phyloP scores from a whole-genome alignment of 202 grass and related monocot species.

The Miscanthus sacchariflorus region DNA sequence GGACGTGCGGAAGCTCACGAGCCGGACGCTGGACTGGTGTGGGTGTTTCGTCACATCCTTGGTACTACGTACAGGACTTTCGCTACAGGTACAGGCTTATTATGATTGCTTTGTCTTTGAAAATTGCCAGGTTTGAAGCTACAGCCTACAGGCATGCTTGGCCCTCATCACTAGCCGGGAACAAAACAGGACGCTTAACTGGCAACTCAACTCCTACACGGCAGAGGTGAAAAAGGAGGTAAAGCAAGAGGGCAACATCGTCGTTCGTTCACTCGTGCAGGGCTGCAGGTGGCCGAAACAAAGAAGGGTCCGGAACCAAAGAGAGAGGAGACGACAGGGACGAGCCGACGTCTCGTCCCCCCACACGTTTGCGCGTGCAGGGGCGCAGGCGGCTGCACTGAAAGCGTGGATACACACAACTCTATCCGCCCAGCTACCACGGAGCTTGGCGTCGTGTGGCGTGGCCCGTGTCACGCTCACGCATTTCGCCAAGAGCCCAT shows the following conservation, averaged over 20 bases:
- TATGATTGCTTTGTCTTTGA: too few relatives aligned
- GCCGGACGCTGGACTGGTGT: not conserved
- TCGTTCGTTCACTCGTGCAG: not conserved
- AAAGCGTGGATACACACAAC: not conserved
- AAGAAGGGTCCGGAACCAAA: not conserved
- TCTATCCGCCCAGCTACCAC: conserved; percentile 39
- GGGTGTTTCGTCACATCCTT: not conserved
- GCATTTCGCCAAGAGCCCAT: not conserved
- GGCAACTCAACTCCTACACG: conserved; percentile 7
- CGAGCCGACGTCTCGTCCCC: not conserved
- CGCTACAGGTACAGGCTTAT: too few relatives aligned
- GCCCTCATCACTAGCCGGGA: too few relatives aligned
- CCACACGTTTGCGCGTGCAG: not conserved
- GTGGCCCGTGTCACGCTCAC: not conserved
- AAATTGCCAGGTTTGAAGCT: too few relatives aligned
- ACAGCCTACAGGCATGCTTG: not conserved
- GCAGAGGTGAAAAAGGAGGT: not conserved
- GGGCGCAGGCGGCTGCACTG: not conserved
- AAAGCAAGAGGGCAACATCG: not conserved
- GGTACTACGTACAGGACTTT: not conserved
- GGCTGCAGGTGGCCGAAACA: not conserved
- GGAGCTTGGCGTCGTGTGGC: not conserved
- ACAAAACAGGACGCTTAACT: not conserved
- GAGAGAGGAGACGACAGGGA: not conserved
- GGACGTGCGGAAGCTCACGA: not conserved